A percentile compares a stretch with the other conserved stretches of the same genome.
These are phyloP conservation scores for Calocera cornea DNA, from an alignment of 768 basidiomycete species.

Conservation along the genomic window DNA sequence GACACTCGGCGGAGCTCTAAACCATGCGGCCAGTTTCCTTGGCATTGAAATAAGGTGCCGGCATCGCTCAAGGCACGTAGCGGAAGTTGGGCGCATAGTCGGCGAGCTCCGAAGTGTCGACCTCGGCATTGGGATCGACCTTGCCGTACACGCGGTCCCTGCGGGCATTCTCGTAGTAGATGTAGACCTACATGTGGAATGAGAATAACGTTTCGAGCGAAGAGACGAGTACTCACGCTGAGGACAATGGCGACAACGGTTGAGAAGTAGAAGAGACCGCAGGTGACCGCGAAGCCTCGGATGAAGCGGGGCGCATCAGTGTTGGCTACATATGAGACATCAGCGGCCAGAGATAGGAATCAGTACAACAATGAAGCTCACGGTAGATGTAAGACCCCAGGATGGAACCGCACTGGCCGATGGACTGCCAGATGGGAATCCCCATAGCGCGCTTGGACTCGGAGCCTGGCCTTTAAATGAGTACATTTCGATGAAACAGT, in stretches of 20 bases:
- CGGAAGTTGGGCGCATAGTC: conserved; percentile 33
- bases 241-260: background rate
- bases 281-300: background rate
- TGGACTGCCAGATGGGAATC: conserved; percentile 65
- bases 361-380: too few relatives aligned
- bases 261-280: background rate
- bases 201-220: conserved; percentile 39
- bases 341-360: too few relatives aligned
- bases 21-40: too few relatives aligned
- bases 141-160: conserved; percentile 43
- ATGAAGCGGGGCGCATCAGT: background rate
- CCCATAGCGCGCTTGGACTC: conserved; percentile 66
- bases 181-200: conserved; percentile 19
- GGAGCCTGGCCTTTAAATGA: conserved; percentile 48
- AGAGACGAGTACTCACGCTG: background rate
- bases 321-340: background rate
- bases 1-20: too few relatives aligned
- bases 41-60: too few relatives aligned
- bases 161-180: conserved; percentile 36
- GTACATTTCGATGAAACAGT: too few relatives aligned
- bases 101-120: conserved; percentile 51
- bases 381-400: background rate
- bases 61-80: background rate
- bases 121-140: conserved; percentile 33
- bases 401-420: conserved; percentile 50